Conservation (phyloP, 2,329 filamentous ascomycete genomes). For the Sphaerulina populicola region DNA sequence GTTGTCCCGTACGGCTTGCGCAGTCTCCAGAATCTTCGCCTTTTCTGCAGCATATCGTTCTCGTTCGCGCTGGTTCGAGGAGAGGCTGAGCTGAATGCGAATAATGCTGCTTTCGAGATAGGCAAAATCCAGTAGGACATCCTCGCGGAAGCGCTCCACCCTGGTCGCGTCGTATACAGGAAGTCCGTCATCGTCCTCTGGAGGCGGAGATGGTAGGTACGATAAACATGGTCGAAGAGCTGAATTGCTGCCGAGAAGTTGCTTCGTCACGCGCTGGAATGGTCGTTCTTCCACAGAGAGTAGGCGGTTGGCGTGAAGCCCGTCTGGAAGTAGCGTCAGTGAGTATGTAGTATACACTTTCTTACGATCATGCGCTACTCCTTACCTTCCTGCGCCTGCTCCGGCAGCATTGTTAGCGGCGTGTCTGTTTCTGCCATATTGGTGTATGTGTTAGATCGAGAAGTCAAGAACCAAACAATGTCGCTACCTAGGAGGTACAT, state of each 20-base stretch:
- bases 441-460: background rate
- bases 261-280: constrained; percentile 80
- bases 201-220: constrained; percentile 57
- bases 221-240: constrained; percentile 48
- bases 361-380: background rate
- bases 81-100: constrained; percentile 77
- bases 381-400: constrained; percentile 27
- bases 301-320: constrained; percentile 78
- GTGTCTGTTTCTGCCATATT: constrained; percentile 3
- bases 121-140: constrained; percentile 79
- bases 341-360: background rate
- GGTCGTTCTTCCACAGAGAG: constrained; percentile 86
- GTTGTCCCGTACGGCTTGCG: constrained; percentile 66
- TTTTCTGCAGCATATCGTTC: constrained; percentile 77
- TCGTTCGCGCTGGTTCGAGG: constrained; percentile 75
- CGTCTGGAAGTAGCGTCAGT: constrained; percentile 45
- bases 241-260: constrained; percentile 61
- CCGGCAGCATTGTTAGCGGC: constrained; percentile 16
- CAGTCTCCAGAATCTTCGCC: constrained; percentile 66
- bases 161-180: constrained; percentile 42
- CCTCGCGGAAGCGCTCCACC: constrained; percentile 59
- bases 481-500: too few relatives aligned
- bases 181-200: constrained; percentile 43
- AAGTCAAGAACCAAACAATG: background rate
- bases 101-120: constrained; percentile 79